Percentiles rank a stretch among this genome's conserved stretches.
These are phyloP conservation scores for Trichosporon faecale DNA, from an alignment of 1,284 basidiomycete species.

Conservation along the genomic window DNA sequence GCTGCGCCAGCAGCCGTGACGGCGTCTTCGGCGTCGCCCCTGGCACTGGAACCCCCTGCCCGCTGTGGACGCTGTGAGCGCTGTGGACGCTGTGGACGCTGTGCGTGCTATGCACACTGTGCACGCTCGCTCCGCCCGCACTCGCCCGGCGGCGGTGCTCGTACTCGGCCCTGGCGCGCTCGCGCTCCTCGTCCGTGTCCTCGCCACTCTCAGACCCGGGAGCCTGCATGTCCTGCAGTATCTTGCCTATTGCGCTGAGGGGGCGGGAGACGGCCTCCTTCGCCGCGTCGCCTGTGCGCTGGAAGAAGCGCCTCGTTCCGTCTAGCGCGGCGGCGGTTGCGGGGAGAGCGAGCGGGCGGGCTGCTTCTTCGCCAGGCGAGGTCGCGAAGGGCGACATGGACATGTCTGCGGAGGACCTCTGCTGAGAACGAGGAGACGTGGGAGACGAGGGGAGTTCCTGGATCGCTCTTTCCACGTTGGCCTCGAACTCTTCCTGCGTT, in stretches of 20 bases:
- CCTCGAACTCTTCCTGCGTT: conserved; percentile 87
- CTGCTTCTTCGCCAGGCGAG: conserved; percentile 72
- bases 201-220: conserved; percentile 32
- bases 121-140: neutral
- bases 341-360: conserved; percentile 67
- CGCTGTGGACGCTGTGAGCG: neutral
- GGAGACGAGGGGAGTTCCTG: conserved; percentile 59
- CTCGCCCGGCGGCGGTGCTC: conserved; percentile 31
- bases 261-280: conserved; percentile 73
- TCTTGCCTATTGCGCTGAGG: conserved; percentile 76
- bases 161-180: conserved; percentile 29
- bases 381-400: conserved; percentile 45
- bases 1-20: conserved; percentile 21
- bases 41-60: neutral
- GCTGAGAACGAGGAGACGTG: conserved; percentile 27
- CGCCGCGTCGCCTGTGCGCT: conserved; percentile 72
- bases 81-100: neutral
- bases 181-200: neutral
- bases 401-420: conserved; percentile 28
- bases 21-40: conserved; percentile 18
- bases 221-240: conserved; percentile 64
- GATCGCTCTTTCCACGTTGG: conserved; percentile 71
- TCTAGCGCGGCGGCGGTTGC: conserved; percentile 65
- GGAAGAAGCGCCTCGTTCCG: conserved; percentile 69
- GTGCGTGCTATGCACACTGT: neutral